Conservation (phyloP, 208 protist species). For the Blechomonas ayalai region DNA sequence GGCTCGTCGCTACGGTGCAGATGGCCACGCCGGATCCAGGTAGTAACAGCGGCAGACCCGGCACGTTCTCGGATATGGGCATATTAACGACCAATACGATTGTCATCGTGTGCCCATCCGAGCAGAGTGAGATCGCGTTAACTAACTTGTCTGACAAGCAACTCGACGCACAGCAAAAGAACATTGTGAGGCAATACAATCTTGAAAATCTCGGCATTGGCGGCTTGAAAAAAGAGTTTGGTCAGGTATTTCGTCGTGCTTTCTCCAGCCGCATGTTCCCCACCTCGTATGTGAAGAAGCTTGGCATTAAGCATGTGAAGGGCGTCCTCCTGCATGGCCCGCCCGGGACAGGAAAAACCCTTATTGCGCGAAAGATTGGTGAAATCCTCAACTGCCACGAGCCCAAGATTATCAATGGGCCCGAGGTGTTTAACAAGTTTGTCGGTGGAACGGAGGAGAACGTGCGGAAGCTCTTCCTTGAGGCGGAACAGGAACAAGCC, state of each 20-base stretch:
- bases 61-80: conserved; percentile 17
- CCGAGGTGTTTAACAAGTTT: conserved; percentile 99
- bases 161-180: conserved; percentile 70
- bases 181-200: conserved; percentile 81
- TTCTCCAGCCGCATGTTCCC: conserved; percentile 98
- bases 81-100: conserved; percentile 24
- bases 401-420: conserved; percentile 97
- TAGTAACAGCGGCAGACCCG: background rate
- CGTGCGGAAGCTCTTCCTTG: conserved; percentile 98
- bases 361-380: conserved; percentile 99
- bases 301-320: conserved; percentile 98
- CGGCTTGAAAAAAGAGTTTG: conserved; percentile 95
- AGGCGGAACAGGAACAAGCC: conserved; percentile 94
- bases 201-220: conserved; percentile 94
- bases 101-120: conserved; percentile 30
- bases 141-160: conserved; percentile 70
- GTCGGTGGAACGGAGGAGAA: conserved; percentile 99
- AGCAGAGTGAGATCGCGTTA: conserved; percentile 65
- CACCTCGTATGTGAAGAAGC: conserved; percentile 90
- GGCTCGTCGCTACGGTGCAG: conserved; percentile 40
- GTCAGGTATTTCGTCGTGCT: conserved; percentile 97
- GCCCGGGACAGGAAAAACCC: conserved; percentile 99
- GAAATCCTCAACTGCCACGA: conserved; percentile 97
- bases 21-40: no score
- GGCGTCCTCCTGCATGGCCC: conserved; percentile 98